Conservation (phyloP, 805 yeast genomes). For the Phaffomyces antillensis region DNA sequence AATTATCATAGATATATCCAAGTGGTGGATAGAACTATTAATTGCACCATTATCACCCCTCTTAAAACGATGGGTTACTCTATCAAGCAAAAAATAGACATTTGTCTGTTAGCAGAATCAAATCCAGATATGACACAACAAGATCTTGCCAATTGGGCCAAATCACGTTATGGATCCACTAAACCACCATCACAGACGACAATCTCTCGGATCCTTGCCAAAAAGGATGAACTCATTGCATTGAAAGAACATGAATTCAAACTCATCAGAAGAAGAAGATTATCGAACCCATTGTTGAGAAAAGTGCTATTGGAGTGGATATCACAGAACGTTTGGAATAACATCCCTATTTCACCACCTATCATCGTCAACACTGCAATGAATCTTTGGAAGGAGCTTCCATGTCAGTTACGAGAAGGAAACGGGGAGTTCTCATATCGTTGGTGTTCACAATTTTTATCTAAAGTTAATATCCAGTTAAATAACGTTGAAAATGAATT, state of each 20-base stretch:
- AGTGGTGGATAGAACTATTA: too few species aligned
- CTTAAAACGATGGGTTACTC: conserved; percentile 58
- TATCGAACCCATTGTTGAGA: conserved; percentile 48
- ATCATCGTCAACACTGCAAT: conserved; percentile 57
- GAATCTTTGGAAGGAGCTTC: conserved; percentile 55
- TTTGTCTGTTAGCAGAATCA: conserved; percentile 61
- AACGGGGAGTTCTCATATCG: conserved; percentile 58
- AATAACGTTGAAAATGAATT: conserved; percentile 38
- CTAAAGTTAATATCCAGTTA: conserved; percentile 45
- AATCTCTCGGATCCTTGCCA: conserved; percentile 51
- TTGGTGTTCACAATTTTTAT: conserved; percentile 43
- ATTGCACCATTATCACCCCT: too few species aligned
- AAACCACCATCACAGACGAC: conserved; percentile 64
- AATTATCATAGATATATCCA: too few species aligned
- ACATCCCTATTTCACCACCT: conserved; percentile 57
- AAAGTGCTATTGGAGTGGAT: conserved; percentile 65
- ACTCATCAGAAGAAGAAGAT: conserved; percentile 38
- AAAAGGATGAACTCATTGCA: conserved; percentile 45
- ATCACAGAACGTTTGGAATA: conserved; percentile 60
- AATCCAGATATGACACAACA: conserved; percentile 62
- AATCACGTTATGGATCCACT: conserved; percentile 40
- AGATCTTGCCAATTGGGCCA: conserved; percentile 61
- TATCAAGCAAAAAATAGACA: conserved; percentile 56
- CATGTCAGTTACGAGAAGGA: conserved; percentile 48
- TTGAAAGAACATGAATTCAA: conserved; percentile 44